Evolutionary conservation across 352 stramenopile species (phyloP), one percentile per base, ranked within the genome.

Genomic region (Blastocystis sp.): DNA sequence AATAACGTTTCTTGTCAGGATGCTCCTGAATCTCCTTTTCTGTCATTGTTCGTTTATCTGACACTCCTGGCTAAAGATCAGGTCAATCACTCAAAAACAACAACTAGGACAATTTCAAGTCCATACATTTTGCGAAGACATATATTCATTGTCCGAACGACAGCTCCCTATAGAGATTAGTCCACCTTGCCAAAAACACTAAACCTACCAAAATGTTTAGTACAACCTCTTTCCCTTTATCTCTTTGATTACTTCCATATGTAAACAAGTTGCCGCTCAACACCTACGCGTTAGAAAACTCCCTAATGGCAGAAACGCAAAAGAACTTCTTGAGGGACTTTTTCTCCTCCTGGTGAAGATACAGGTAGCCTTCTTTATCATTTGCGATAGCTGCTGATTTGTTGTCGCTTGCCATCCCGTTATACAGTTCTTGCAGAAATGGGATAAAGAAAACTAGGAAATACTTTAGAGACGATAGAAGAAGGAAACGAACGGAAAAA

Each of bases 311-410:
- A 51, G 33, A 89, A 37, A 89, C 78, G 56, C 78, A 89, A 89
- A 79, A 89, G 78, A 89, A 89, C 78, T 89, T 89, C 78, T 89
- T 89, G 22, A 89, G 51, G 22, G 78, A 89, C 51, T 79, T 76
- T 51, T 79, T 89, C 37, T 89, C 78, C 48, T 89, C 78, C 42
- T 89, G 78, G 24, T 89, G 78, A 19, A 89, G 53, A 89, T 89
- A 89, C 27, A 89, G 51, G 64, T 79, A 89, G 24, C 78, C 78
- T 78, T 89, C 78, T 64, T 79, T 89, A 78, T 89, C 78, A 76
- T 79, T 79, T 54, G 48, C 44, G 58, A 44, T 24, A 59, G 58
- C 24, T 40, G 33, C 30, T n/a, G 11, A 17, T 78, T 89, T 79
- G 44, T 33, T 70, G 33, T 76, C 60, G 40, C 37, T 89, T 89